Evolutionary conservation across 805 yeast genomes (phyloP).

Genomic region (Scheffersomyces stipitis): DNA sequence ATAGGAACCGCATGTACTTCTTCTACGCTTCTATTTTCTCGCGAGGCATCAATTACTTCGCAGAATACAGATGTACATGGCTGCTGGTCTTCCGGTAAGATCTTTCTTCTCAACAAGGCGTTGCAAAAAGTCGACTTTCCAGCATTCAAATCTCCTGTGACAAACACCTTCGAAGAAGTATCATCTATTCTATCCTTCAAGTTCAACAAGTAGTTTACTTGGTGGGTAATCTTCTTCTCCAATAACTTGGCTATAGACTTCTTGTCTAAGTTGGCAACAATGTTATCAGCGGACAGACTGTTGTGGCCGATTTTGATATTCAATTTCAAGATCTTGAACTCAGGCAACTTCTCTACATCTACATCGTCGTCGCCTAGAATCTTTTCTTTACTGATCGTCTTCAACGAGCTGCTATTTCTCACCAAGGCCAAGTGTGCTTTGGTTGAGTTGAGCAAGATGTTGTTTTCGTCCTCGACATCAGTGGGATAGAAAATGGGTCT

Average conservation of each 20-base stretch:
- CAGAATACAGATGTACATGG: constrained; percentile 97
- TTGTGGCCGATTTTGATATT: constrained; percentile 56
- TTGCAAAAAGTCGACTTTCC: constrained; percentile 97
- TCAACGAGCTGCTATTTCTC: constrained; percentile 30
- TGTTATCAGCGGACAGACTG: constrained; percentile 34
- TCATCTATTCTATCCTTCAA: constrained; percentile 85
- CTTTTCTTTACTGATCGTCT: constrained; percentile 16
- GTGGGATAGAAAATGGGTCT: constrained; percentile 68
- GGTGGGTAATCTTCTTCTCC: constrained; percentile 64
- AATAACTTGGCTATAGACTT: constrained; percentile 67
- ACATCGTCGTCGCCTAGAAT: constrained; percentile 10
- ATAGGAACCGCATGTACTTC: constrained; percentile 90
- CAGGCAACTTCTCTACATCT: constrained; percentile 24
- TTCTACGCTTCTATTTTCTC: constrained; percentile 69
- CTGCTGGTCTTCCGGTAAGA: constrained; percentile 94
- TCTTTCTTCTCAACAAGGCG: constrained; percentile 71
- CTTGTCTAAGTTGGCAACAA: constrained; percentile 61
- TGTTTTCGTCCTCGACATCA: constrained; percentile 29
- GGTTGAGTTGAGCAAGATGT: constrained; percentile 44
- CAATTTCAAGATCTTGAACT: constrained; percentile 62
- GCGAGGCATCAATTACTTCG: constrained; percentile 81
- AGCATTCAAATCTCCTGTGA: constrained; percentile 95
- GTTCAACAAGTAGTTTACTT: constrained; percentile 64
- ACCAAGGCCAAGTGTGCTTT: constrained; percentile 55
- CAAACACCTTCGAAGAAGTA: constrained; percentile 87